Conservation (phyloP, 1,284 basidiomycete genomes). For the Cutaneotrichosporon sp. region DNA sequence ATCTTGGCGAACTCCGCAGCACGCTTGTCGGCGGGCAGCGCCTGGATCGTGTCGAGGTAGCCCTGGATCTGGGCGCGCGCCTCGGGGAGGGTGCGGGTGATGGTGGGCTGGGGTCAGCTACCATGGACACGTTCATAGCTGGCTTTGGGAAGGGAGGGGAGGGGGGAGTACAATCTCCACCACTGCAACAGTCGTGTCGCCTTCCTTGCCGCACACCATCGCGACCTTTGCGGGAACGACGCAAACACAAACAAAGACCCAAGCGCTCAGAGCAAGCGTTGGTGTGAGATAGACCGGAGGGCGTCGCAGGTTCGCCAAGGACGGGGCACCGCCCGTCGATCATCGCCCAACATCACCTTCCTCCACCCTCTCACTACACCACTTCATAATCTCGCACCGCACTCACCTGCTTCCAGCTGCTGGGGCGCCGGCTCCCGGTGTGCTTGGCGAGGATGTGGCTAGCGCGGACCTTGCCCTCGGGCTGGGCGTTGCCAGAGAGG, state of each 20-base stretch:
- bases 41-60: slow-evolving; percentile 55
- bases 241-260: too few relatives aligned
- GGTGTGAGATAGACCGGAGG: too few relatives aligned
- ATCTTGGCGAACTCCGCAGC: slow-evolving; percentile 70
- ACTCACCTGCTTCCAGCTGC: slow-evolving; percentile 88
- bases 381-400: background rate
- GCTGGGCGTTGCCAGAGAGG: slow-evolving; percentile 41
- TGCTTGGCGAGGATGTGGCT: slow-evolving; percentile 97
- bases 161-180: too few relatives aligned
- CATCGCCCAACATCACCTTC: too few relatives aligned
- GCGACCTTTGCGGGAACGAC: too few relatives aligned
- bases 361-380: too few relatives aligned
- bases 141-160: too few relatives aligned
- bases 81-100: slow-evolving; percentile 88
- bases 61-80: slow-evolving; percentile 73
- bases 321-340: too few relatives aligned
- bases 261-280: too few relatives aligned
- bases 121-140: background rate
- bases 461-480: slow-evolving; percentile 69
- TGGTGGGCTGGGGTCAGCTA: slow-evolving; percentile 61
- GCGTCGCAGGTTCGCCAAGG: too few relatives aligned
- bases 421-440: slow-evolving; percentile 77
- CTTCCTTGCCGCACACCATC: too few relatives aligned
- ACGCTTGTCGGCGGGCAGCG: slow-evolving; percentile 55
- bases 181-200: too few relatives aligned